phyloP scores from a whole-genome alignment of 2,329 filamentous ascomycete species.

The Coleophoma crateriformis region DNA sequence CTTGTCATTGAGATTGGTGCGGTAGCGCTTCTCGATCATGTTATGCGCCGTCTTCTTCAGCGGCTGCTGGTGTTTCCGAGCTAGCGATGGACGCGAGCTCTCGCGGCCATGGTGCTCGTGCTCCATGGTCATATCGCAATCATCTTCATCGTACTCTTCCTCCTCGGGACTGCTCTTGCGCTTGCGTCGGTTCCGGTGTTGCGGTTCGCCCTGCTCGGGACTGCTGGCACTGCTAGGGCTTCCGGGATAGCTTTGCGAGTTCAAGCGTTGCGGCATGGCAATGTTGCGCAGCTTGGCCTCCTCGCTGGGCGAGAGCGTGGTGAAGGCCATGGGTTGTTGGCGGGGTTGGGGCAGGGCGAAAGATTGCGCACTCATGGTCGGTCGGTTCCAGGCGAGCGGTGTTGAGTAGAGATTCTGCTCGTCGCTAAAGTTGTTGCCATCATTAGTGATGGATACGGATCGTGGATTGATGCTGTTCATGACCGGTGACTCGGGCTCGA shows the following conservation, averaged over 20 bases:
- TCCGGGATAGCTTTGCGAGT: slow-evolving; percentile 37
- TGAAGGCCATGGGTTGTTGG: not conserved
- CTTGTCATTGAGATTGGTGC: slow-evolving; percentile 79
- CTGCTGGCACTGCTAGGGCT: slow-evolving; percentile 42
- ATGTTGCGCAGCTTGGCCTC: slow-evolving; percentile 47
- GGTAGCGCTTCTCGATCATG: slow-evolving; percentile 80
- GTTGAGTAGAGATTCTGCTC: slow-evolving; percentile 21
- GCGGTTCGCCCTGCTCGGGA: slow-evolving; percentile 44
- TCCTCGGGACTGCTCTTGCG: slow-evolving; percentile 20
- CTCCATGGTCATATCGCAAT: slow-evolving; percentile 39
- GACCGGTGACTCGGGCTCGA: slow-evolving; percentile 18
- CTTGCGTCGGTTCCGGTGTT: slow-evolving; percentile 15
- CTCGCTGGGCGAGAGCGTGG: slow-evolving; percentile 10
- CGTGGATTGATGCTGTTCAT: slow-evolving; percentile 11
- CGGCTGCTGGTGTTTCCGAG: slow-evolving; percentile 27
- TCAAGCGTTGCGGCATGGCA: slow-evolving; percentile 57
- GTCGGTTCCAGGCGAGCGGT: slow-evolving; percentile 20
- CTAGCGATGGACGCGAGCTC: not conserved
- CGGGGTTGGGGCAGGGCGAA: not conserved
- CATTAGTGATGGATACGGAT: slow-evolving; percentile 6
- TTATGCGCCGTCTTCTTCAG: slow-evolving; percentile 78
- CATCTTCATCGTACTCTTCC: slow-evolving; percentile 35
- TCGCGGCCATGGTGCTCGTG: slow-evolving; percentile 21
- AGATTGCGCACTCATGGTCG: not conserved
- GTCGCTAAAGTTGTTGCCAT: slow-evolving; percentile 18